Evolutionary conservation across 2,329 filamentous ascomycete genomes (phyloP).

Genomic region (Escovopsis sp.): DNA sequence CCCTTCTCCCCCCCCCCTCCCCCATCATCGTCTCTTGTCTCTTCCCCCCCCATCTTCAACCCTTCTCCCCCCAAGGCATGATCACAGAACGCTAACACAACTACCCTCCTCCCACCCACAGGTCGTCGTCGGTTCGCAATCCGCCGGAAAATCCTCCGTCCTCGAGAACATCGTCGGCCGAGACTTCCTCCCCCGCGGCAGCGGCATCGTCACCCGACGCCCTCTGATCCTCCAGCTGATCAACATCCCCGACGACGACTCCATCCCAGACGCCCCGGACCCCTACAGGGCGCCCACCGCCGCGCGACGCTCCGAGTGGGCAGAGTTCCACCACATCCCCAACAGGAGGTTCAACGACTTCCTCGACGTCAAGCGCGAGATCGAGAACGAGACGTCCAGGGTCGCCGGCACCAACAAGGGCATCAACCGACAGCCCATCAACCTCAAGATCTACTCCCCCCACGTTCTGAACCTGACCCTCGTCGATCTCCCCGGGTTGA

Average conservation of each 20-base stretch:
- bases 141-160: constrained; percentile 94
- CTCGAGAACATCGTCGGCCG: constrained; percentile 94
- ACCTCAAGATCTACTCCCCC: constrained; percentile 86
- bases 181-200: constrained; percentile 94
- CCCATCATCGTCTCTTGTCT: no score
- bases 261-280: constrained; percentile 50
- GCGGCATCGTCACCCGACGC: constrained; percentile 92
- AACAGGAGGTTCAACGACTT: constrained; percentile 85
- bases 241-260: constrained; percentile 86
- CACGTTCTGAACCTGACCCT: constrained; percentile 90
- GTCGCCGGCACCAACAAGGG: constrained; percentile 93
- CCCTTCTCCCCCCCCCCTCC: no score
- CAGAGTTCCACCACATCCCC: constrained; percentile 82
- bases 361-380: constrained; percentile 83
- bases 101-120: constrained; percentile 90
- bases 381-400: constrained; percentile 88
- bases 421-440: constrained; percentile 92
- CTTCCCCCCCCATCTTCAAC: no score
- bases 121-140: constrained; percentile 97
- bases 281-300: constrained; percentile 68
- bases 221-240: constrained; percentile 93
- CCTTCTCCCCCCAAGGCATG: no score
- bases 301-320: constrained; percentile 61
- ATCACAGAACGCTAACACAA: no score
- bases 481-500: constrained; percentile 94